phyloP scores from a whole-genome alignment of 306 rosid genomes.

The Aeschynomene evenia region DNA sequence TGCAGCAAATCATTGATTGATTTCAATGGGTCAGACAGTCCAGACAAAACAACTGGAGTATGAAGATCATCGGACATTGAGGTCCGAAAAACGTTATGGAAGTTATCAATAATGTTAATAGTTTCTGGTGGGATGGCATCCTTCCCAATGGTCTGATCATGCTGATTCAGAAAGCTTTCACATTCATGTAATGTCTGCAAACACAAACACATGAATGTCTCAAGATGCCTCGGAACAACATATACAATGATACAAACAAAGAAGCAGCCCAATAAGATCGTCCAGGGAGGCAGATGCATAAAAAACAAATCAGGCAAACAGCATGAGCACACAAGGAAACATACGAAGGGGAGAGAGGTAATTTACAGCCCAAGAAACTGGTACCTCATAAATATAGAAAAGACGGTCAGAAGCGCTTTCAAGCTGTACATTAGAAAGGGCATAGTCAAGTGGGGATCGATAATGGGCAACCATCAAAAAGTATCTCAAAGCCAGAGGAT shows the following conservation, averaged over 20 bases:
- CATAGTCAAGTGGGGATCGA: slow-evolving; percentile 90
- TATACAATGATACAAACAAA: background rate
- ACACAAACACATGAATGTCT: slow-evolving; percentile 35
- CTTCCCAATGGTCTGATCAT: slow-evolving; percentile 52
- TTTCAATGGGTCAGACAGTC: slow-evolving; percentile 84
- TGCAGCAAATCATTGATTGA: slow-evolving; percentile 80
- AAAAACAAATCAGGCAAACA: slow-evolving; percentile 1
- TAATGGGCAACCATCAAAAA: slow-evolving; percentile 93
- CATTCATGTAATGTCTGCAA: slow-evolving; percentile 87
- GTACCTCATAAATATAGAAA: slow-evolving; percentile 88
- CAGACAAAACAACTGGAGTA: slow-evolving; percentile 79
- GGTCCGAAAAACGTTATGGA: slow-evolving; percentile 54
- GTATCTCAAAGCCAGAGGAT: slow-evolving; percentile 90
- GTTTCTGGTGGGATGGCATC: slow-evolving; percentile 60
- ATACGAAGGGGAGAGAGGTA: background rate
- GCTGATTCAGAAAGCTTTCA: slow-evolving; percentile 59
- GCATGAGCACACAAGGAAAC: background rate
- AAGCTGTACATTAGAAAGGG: slow-evolving; percentile 52
- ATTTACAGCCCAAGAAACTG: slow-evolving; percentile 7
- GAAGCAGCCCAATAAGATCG: background rate
- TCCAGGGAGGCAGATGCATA: background rate
- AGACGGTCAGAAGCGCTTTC: slow-evolving; percentile 95
- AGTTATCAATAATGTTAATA: slow-evolving; percentile 45
- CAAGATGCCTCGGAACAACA: slow-evolving; percentile 18
- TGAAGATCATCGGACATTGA: slow-evolving; percentile 97